Evolutionary conservation across 192 early-diverging fungal species (phyloP).

Genomic region (Podila clonocystis): DNA sequence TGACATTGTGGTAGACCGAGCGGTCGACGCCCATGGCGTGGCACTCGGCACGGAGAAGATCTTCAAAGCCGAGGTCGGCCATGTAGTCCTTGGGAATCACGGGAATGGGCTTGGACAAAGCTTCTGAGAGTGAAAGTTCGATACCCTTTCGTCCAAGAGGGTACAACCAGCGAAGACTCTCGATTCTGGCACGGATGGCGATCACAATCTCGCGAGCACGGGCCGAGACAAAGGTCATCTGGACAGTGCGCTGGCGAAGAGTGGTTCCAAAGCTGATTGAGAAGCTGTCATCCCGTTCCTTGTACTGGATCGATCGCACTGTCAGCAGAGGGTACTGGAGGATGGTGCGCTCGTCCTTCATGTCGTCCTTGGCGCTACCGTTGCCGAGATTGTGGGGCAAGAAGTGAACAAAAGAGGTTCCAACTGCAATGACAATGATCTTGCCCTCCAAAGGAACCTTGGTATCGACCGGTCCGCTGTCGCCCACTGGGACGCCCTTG

Average conservation of each 20-base stretch:
- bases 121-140: conserved; percentile 31
- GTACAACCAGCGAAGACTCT: conserved; percentile 45
- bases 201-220: conserved; percentile 44
- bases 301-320: conserved; percentile 33
- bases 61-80: conserved; percentile 39
- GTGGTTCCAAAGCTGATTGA: conserved; percentile 39
- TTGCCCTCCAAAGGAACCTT: conserved; percentile 43
- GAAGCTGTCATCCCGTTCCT: conserved; percentile 40
- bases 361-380: conserved; percentile 39
- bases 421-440: conserved; percentile 30
- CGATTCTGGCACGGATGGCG: conserved; percentile 37
- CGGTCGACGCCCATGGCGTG: conserved; percentile 32
- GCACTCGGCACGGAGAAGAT: conserved; percentile 30
- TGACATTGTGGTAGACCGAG: conserved; percentile 22
- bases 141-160: conserved; percentile 39
- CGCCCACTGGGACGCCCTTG: conserved; percentile 30
- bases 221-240: conserved; percentile 41
- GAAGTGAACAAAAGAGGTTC: conserved; percentile 22
- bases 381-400: conserved; percentile 46
- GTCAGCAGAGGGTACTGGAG: conserved; percentile 43
- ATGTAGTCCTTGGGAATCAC: conserved; percentile 41
- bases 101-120: conserved; percentile 28
- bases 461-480: conserved; percentile 10
- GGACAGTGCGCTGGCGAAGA: conserved; percentile 40
- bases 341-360: conserved; percentile 48